phyloP scores from a whole-genome alignment of 345 rosid genomes.

The Murraya koenigii region DNA sequence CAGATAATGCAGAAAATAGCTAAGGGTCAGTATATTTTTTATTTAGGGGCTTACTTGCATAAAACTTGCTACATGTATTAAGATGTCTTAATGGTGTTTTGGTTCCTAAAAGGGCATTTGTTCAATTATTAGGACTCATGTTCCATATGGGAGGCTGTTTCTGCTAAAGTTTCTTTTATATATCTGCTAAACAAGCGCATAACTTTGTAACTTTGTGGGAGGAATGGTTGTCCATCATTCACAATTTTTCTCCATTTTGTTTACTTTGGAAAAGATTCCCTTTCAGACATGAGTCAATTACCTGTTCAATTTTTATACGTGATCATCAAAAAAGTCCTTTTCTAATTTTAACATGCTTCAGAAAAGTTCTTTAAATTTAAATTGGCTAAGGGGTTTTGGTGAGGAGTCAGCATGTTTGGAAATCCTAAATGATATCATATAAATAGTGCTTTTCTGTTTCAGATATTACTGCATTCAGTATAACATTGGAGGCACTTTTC shows the following conservation, averaged over 20 bases:
- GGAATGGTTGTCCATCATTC: neutral
- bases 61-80: neutral
- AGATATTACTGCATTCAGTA: neutral
- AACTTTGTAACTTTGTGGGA: neutral
- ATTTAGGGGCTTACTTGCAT: neutral
- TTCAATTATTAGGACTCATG: neutral
- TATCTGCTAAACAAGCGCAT: neutral
- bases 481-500: neutral
- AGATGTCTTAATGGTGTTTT: neutral
- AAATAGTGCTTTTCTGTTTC: neutral
- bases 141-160: neutral
- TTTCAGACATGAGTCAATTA: neutral
- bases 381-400: neutral
- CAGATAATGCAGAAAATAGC: conserved; percentile 91
- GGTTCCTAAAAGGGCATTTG: neutral
- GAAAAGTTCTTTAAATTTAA: neutral
- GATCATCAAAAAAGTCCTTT: neutral
- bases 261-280: neutral
- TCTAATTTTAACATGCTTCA: neutral
- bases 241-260: neutral
- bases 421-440: neutral
- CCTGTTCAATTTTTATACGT: neutral
- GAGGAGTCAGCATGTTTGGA: neutral
- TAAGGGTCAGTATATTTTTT: conserved; percentile 51
- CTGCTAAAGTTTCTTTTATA: neutral